phyloP scores from a whole-genome alignment of 345 rosid species.

The Gynandropsis gynandra region DNA sequence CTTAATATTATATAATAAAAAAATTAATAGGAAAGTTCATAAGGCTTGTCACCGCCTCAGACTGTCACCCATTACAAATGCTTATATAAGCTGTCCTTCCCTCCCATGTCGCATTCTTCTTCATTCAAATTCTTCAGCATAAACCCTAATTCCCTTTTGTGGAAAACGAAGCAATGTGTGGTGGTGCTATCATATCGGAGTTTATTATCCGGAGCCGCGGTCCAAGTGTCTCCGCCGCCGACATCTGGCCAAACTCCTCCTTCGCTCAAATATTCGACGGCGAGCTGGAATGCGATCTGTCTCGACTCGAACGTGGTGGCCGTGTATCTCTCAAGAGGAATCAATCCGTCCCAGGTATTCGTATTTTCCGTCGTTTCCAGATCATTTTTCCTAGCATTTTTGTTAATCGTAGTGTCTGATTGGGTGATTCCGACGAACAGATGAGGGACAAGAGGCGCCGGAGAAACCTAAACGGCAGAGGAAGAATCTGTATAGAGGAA shows the following conservation, averaged over 20 bases:
- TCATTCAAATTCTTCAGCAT: no score
- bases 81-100: no score
- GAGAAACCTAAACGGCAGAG: conserved; percentile 52
- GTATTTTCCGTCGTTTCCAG: neutral
- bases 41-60: no score
- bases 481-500: conserved; percentile 79
- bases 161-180: conserved; percentile 39
- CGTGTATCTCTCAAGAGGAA: conserved; percentile 23
- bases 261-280: conserved; percentile 19
- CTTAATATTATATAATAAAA: no score
- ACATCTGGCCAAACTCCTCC: conserved; percentile 46
- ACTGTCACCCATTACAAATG: no score
- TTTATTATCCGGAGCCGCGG: conserved; percentile 40
- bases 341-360: conserved; percentile 37
- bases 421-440: conserved; percentile 33
- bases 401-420: neutral
- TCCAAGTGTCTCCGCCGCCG: conserved; percentile 32
- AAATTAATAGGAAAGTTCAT: no score
- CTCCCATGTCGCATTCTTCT: no score
- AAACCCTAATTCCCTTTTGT: no score
- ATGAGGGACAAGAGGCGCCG: conserved; percentile 32
- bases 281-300: conserved; percentile 19
- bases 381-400: neutral
- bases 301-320: neutral
- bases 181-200: conserved; percentile 55